These are phyloP conservation scores for Cryptococcus sp. DNA, from an alignment of 1,284 basidiomycete species.

Conservation along the genomic window DNA sequence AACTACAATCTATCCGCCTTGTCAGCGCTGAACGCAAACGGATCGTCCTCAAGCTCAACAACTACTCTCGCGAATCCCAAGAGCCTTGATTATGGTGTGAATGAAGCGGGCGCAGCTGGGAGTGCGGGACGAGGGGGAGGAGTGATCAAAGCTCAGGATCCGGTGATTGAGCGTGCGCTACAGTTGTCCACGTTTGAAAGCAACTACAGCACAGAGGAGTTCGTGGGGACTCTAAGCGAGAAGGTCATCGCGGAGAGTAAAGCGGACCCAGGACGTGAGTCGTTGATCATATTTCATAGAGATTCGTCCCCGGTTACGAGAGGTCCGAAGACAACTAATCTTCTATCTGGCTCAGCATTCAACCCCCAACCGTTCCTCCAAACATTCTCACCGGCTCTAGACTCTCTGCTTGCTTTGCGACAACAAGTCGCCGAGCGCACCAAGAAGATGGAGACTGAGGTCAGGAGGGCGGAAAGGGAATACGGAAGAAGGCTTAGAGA, in stretches of 20 bases:
- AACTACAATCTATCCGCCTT: too few relatives aligned
- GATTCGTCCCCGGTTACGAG: background rate
- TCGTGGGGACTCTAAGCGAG: conserved; percentile 80
- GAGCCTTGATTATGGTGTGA: too few relatives aligned
- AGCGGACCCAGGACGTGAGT: conserved; percentile 74
- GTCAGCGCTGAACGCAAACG: too few relatives aligned
- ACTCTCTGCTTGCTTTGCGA: conserved; percentile 78
- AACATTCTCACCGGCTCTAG: conserved; percentile 87
- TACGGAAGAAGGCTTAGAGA: conserved; percentile 93
- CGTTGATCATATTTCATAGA: background rate
- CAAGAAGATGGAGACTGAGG: conserved; percentile 87
- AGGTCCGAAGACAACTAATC: background rate
- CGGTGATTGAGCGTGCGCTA: conserved; percentile 64
- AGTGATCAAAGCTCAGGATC: conserved; percentile 47
- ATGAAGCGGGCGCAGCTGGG: too few relatives aligned
- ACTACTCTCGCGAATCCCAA: too few relatives aligned
- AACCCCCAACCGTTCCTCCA: conserved; percentile 90
- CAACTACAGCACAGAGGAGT: conserved; percentile 89
- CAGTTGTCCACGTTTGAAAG: conserved; percentile 70
- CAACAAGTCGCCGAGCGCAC: conserved; percentile 85
- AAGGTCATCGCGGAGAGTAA: conserved; percentile 83
- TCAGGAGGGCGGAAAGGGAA: conserved; percentile 84
- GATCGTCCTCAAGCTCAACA: too few relatives aligned
- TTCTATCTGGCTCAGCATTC: conserved; percentile 64
- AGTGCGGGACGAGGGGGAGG: too few relatives aligned